These are phyloP conservation scores for Candida loeiensis DNA, from an alignment of 805 yeast genomes.

Conservation along the genomic window DNA sequence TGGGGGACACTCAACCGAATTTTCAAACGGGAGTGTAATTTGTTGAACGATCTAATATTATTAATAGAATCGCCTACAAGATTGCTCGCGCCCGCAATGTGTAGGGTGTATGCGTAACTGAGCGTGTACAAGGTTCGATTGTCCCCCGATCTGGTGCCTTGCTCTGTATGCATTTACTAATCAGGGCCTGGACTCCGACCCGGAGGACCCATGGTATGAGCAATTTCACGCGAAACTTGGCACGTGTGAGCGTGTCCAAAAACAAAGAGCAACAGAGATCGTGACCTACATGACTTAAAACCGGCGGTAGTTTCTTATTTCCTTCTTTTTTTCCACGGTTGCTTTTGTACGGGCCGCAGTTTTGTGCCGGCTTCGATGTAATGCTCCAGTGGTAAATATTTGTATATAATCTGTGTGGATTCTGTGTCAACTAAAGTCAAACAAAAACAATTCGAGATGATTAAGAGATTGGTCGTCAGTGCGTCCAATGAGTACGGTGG, in stretches of 20 bases:
- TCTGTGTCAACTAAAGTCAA: neutral
- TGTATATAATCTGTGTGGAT: neutral
- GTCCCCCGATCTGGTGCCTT: neutral
- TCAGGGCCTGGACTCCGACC: neutral
- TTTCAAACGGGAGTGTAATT: neutral
- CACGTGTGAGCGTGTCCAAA: neutral
- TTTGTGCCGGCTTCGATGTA: neutral
- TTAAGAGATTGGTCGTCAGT: slow-evolving; percentile 31
- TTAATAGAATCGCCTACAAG: neutral
- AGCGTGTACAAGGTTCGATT: no score
- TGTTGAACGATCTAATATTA: neutral
- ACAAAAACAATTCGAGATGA: slow-evolving; percentile 1
- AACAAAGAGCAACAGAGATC: neutral
- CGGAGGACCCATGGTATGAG: neutral
- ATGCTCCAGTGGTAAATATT: neutral
- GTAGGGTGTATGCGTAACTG: no score
- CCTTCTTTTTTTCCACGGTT: neutral
- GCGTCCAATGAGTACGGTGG: slow-evolving; percentile 26
- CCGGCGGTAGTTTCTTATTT: neutral
- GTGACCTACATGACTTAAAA: neutral
- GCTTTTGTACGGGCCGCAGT: neutral
- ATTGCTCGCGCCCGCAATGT: no score
- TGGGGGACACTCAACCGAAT: slow-evolving; percentile 1
- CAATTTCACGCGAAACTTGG: neutral
- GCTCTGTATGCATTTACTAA: neutral